Conservation (phyloP, 2,329 filamentous ascomycete genomes). For the Calonectria pauciramosa region DNA sequence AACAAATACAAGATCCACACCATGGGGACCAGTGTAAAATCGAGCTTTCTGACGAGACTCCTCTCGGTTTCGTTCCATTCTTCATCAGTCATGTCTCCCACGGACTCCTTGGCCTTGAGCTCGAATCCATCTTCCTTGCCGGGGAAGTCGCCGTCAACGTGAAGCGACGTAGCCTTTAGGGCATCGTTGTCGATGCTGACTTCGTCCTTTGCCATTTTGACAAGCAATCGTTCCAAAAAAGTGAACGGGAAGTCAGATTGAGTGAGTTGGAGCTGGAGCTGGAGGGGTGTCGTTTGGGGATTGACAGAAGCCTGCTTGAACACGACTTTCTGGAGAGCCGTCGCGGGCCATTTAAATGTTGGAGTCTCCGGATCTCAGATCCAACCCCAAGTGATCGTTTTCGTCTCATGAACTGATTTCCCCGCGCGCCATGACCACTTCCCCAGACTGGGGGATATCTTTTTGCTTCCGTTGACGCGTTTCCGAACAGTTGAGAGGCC, state of each 20-base stretch:
- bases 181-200: neutral
- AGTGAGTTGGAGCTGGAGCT: neutral
- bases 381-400: neutral
- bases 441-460: neutral
- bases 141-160: neutral
- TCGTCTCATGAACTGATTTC: constrained; percentile 1
- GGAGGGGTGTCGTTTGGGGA: neutral
- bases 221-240: neutral
- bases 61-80: constrained; percentile 27
- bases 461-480: neutral
- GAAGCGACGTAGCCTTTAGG: neutral
- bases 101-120: neutral
- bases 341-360: neutral
- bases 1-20: constrained; percentile 44
- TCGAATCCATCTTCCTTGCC: neutral
- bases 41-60: constrained; percentile 40
- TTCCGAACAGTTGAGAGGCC: neutral
- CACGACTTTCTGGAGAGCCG: neutral
- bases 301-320: neutral
- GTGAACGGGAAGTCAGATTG: neutral
- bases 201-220: constrained; percentile 10
- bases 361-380: neutral
- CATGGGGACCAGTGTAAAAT: constrained; percentile 43
- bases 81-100: neutral
- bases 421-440: neutral